phyloP scores from a whole-genome alignment of 1,284 basidiomycete species.

The Leccinum solheimii region DNA sequence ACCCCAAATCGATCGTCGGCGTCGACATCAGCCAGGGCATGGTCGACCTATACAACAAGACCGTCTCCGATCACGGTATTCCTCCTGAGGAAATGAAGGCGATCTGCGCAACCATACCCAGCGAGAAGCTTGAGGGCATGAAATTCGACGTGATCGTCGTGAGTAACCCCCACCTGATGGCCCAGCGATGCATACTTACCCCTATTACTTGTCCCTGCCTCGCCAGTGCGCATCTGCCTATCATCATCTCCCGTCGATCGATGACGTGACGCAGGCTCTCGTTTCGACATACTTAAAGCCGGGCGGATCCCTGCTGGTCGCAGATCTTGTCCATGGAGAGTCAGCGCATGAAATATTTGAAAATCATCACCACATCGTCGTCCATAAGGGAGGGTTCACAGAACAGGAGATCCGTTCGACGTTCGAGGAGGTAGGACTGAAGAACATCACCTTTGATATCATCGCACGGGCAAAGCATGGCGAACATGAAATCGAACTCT shows the following conservation, averaged over 20 bases:
- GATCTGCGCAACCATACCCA: conserved; percentile 44
- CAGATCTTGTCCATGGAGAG: conserved; percentile 46
- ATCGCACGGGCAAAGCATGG: conserved; percentile 36
- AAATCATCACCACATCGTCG: conserved; percentile 44
- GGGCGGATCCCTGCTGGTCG: conserved; percentile 58
- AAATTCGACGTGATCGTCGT: conserved; percentile 67
- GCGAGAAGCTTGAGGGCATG: conserved; percentile 44
- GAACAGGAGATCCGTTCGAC: conserved; percentile 45
- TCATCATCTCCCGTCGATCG: conserved; percentile 62
- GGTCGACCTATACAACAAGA: conserved; percentile 63
- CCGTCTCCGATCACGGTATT: conserved; percentile 57
- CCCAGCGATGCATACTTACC: neutral
- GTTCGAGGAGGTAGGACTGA: conserved; percentile 52
- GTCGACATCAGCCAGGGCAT: conserved; percentile 68
- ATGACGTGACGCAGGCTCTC: conserved; percentile 52
- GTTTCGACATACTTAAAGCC: conserved; percentile 55
- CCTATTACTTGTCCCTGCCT: neutral
- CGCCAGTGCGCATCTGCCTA: conserved; percentile 66
- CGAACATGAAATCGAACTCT: conserved; percentile 42
- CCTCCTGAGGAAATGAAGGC: conserved; percentile 59
- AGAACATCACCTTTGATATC: conserved; percentile 40
- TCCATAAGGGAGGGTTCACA: conserved; percentile 53
- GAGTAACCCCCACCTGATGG: conserved; percentile 18
- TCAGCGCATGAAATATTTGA: conserved; percentile 27
- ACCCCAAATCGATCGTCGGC: conserved; percentile 58